Conservation (phyloP, 1,139 yeast species). For the Martiniozyma asiatica region DNA sequence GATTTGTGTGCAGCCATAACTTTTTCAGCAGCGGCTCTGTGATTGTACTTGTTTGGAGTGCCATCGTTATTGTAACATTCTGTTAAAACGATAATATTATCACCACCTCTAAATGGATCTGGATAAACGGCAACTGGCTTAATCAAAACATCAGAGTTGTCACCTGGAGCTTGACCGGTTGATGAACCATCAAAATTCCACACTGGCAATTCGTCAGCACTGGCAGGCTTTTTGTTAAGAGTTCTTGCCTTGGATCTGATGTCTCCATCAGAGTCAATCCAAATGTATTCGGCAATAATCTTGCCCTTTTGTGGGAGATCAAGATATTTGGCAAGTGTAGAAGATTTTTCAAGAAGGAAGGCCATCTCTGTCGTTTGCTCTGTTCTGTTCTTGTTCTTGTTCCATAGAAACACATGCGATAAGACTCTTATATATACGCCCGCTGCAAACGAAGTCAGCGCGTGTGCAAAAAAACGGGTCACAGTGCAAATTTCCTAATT, state of each 20-base stretch:
- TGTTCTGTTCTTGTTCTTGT: too few relatives aligned
- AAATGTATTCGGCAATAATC: constrained; percentile 89
- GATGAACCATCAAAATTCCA: constrained; percentile 99
- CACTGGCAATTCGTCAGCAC: constrained; percentile 85
- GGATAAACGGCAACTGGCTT: constrained; percentile 91
- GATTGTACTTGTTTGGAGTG: constrained; percentile 96
- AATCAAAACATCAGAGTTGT: constrained; percentile 87
- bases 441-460: too few relatives aligned
- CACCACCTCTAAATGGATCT: constrained; percentile 97
- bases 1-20: constrained; percentile 85
- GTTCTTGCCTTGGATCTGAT: constrained; percentile 94
- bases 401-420: too few relatives aligned
- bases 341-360: constrained; percentile 48
- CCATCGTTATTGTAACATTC: constrained; percentile 99
- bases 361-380: too few relatives aligned
- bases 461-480: too few relatives aligned
- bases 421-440: too few relatives aligned
- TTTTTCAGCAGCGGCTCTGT: constrained; percentile 95
- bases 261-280: constrained; percentile 92
- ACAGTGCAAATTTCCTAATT: too few relatives aligned
- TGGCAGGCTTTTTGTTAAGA: constrained; percentile 50
- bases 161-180: constrained; percentile 97
- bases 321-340: constrained; percentile 69
- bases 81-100: constrained; percentile 85
- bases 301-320: constrained; percentile 78